Base-by-base conservation (phyloP, 2,329 filamentous ascomycete species). In the Neonectria coccinea region DNA sequence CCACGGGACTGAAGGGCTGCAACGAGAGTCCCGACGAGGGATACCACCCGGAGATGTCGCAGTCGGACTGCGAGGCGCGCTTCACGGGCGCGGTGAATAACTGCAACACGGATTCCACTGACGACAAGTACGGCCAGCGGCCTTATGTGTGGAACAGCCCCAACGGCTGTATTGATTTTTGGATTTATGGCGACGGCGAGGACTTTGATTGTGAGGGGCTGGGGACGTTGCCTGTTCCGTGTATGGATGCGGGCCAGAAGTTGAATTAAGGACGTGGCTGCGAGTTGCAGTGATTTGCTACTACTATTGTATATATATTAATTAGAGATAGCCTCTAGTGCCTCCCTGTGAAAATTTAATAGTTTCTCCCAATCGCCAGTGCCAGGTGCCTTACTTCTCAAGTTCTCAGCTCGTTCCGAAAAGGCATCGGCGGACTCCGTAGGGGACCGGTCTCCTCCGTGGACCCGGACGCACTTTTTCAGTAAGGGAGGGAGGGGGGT, bases 81-180 rank as follows among this genome's bases (percentile, higher is more conserved):
- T 66, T 61, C 22, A 59, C 27, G 5, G 31, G 53, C 10, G 56
- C 53, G 8, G 56, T 61, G 2, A 54, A 57, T 22, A 51, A 54
- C 47, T 61, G 53, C 20, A 57, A 57, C 36, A 47, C 41, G 1
- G 47, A 65, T 6, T 41, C 54, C 6, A 61, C 42, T 14, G 41
- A 27, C 4, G 44, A 65, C 16, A 63, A 56, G 44, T 58, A 39
- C 29, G 42, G 54, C 5, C 47, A 48, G 36, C 48, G 39, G 18
- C 58, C 59, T 3, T 59, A 57, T 20, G 47, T 55, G 4, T 54
- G 64, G 55, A 63, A 59, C 27, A 56, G 56, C 25, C 56, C 60
- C 12, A 66, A 64, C 25, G 44, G 55, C 16, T 60, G 56, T 22
- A 52, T 56, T 5, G 45, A 53, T 47, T 56, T 56, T 36, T 59